Evolutionary conservation across 129 eudicot genomes (phyloP).

Genomic region (Gnaphalium uliginosum): DNA sequence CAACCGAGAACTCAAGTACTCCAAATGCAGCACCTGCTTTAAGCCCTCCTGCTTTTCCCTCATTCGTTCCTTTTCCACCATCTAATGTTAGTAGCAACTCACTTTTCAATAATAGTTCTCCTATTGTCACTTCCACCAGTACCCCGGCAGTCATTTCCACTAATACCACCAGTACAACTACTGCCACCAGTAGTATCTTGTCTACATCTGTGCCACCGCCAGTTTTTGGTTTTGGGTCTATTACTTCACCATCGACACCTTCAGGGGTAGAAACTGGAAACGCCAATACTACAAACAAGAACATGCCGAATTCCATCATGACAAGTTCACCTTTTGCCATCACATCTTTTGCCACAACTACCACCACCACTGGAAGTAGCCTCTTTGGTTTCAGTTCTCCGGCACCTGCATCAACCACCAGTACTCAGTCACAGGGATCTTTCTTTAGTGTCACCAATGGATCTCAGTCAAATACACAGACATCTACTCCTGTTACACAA

Average conservation of each 20-base stretch:
- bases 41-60: slow-evolving; percentile 21
- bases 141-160: slow-evolving; percentile 5
- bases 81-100: slow-evolving; percentile 26
- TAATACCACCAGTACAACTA: slow-evolving; percentile 31
- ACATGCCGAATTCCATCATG: slow-evolving; percentile 23
- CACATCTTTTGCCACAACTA: slow-evolving; percentile 38
- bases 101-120: slow-evolving; percentile 26
- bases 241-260: slow-evolving; percentile 29
- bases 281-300: slow-evolving; percentile 29
- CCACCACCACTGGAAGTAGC: slow-evolving; percentile 10
- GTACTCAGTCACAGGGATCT: slow-evolving; percentile 43
- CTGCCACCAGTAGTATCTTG: background rate
- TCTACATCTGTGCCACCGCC: slow-evolving; percentile 28
- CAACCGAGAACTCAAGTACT: slow-evolving; percentile 19
- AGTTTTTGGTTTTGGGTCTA: slow-evolving; percentile 43
- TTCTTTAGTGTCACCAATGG: slow-evolving; percentile 35
- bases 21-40: slow-evolving; percentile 23
- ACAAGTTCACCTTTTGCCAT: slow-evolving; percentile 33
- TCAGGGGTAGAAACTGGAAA: slow-evolving; percentile 33
- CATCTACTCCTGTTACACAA: slow-evolving; percentile 38
- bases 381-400: slow-evolving; percentile 25
- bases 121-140: slow-evolving; percentile 25
- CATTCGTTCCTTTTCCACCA: slow-evolving; percentile 27
- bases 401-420: slow-evolving; percentile 32
- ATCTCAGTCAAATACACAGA: slow-evolving; percentile 33